A percentile compares a stretch with the other conserved stretches of the same genome.
Evolutionary conservation across 176 grass and related monocot species (phyloP).

Genomic region (Otatea glauca): DNA sequence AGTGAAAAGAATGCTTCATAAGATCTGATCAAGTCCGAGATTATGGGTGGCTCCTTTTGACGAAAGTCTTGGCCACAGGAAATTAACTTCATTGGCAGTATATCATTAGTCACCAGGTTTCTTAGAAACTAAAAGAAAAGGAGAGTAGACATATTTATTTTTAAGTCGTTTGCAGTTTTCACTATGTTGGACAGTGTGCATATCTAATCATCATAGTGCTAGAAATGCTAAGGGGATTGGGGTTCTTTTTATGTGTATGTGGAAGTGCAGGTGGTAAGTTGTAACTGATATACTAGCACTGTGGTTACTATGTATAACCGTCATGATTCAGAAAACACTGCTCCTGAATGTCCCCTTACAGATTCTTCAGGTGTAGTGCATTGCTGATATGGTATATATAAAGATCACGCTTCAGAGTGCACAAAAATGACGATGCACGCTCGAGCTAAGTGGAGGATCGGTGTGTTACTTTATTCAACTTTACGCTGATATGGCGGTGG

Average conservation of each 20-base stretch:
- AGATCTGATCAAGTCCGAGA: slow-evolving; percentile 25
- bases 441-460: slow-evolving; percentile 18
- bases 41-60: slow-evolving; percentile 18
- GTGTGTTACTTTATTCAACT: slow-evolving; percentile 6
- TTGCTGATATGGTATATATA: not conserved
- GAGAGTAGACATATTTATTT: not conserved
- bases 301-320: not conserved
- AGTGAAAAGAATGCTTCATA: not conserved
- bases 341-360: not conserved
- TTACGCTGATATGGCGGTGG: slow-evolving; percentile 49
- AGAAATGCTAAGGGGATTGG: too few relatives aligned
- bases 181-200: not conserved
- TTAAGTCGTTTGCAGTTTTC: not conserved
- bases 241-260: too few relatives aligned
- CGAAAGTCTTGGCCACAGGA: not conserved
- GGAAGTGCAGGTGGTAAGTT: not conserved
- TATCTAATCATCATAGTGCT: not conserved
- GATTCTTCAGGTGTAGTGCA: not conserved
- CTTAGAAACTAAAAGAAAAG: not conserved
- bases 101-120: not conserved
- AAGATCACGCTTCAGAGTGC: not conserved
- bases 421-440: slow-evolving; percentile 7
- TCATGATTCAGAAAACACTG: not conserved
- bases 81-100: not conserved
- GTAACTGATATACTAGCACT: too few relatives aligned